These are phyloP conservation scores for Pythium vanterpoolii DNA, from an alignment of 352 stramenopile genomes.

Conservation along the genomic window DNA sequence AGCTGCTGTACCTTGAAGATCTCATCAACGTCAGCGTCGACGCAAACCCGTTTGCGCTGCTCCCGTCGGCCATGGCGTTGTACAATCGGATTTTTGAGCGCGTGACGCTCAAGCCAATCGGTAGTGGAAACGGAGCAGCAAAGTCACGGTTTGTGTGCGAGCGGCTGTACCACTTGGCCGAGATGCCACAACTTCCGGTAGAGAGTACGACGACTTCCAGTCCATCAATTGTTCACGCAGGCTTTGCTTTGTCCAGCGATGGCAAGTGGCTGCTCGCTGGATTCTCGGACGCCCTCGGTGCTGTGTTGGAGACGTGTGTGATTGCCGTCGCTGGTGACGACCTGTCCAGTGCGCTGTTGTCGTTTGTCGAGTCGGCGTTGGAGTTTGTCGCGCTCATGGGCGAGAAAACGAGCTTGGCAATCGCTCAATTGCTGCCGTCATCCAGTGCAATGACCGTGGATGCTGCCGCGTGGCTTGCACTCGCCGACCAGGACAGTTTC, in stretches of 20 bases:
- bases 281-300: constrained; percentile 55
- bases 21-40: constrained; percentile 65
- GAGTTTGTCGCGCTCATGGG: constrained; percentile 61
- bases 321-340: constrained; percentile 29
- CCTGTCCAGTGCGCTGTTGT: constrained; percentile 32
- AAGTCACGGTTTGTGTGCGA: constrained; percentile 52
- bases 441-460: constrained; percentile 15
- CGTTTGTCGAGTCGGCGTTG: constrained; percentile 47
- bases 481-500: constrained; percentile 3
- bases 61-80: constrained; percentile 54
- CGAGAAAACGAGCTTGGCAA: constrained; percentile 38
- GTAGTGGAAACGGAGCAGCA: neutral
- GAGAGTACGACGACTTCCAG: constrained; percentile 9
- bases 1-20: constrained; percentile 71
- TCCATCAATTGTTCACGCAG: constrained; percentile 16
- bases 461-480: constrained; percentile 36
- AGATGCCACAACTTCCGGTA: too few species aligned
- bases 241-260: constrained; percentile 53
- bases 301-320: constrained; percentile 52
- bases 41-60: constrained; percentile 48
- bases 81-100: constrained; percentile 70
- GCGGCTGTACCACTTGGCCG: constrained; percentile 57
- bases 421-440: constrained; percentile 33
- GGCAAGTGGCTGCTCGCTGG: constrained; percentile 55
- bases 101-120: constrained; percentile 44